These are phyloP conservation scores for Trichosporon inkin DNA, from an alignment of 1,284 basidiomycete species.

Conservation along the genomic window DNA sequence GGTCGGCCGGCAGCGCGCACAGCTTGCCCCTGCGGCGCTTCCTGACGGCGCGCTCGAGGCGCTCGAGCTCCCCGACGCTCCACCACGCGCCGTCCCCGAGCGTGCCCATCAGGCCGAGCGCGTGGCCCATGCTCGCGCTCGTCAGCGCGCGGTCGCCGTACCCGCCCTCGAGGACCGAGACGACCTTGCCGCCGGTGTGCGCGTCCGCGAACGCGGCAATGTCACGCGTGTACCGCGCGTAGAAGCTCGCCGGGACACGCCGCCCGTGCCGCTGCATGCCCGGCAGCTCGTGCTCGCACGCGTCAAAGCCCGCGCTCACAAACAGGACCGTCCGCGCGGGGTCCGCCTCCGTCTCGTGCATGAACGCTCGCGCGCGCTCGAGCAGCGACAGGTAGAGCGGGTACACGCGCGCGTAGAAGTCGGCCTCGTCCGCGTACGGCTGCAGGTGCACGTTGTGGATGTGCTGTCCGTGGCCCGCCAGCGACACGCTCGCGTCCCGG, in stretches of 20 bases:
- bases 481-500: conserved; percentile 77
- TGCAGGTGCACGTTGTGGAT: conserved; percentile 89
- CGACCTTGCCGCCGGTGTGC: conserved; percentile 65
- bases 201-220: conserved; percentile 63
- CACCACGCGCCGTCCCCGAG: conserved; percentile 62
- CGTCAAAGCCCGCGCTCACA: conserved; percentile 80
- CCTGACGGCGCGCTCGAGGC: conserved; percentile 65
- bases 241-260: conserved; percentile 83
- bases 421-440: conserved; percentile 64
- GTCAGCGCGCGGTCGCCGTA: conserved; percentile 85
- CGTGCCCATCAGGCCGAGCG: conserved; percentile 62
- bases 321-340: conserved; percentile 74
- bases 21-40: conserved; percentile 55
- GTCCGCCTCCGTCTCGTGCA: conserved; percentile 62
- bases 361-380: conserved; percentile 67
- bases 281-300: conserved; percentile 82
- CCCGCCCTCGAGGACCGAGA: conserved; percentile 90
- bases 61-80: conserved; percentile 59
- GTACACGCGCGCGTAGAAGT: conserved; percentile 76
- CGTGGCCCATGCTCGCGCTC: conserved; percentile 74
- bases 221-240: conserved; percentile 75
- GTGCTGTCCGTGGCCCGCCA: conserved; percentile 80
- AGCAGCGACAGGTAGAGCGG: conserved; percentile 67
- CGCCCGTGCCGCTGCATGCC: conserved; percentile 90
- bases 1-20: conserved; percentile 53